Conservation (phyloP, 768 basidiomycete genomes). For the Leccinellum luteum region DNA sequence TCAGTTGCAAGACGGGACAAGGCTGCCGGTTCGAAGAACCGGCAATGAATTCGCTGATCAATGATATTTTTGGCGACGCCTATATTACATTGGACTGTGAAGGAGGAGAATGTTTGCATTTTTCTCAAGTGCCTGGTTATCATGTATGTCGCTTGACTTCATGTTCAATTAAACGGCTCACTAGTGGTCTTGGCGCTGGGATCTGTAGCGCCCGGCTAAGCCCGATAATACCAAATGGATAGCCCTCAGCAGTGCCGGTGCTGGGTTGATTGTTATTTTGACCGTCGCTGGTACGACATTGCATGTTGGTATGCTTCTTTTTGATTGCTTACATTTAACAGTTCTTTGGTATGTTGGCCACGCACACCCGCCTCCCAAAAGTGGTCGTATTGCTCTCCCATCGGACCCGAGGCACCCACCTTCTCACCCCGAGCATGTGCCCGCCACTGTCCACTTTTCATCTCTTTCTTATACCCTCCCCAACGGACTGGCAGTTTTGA, state of each 20-base stretch:
- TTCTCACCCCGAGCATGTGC: constrained; percentile 77
- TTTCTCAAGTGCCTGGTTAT: constrained; percentile 93
- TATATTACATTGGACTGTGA: constrained; percentile 86
- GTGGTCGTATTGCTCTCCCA: constrained; percentile 80
- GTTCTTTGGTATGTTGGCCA: constrained; percentile 93
- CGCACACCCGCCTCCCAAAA: constrained; percentile 42
- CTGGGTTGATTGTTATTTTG: constrained; percentile 69
- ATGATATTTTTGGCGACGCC: constrained; percentile 88
- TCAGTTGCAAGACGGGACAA: constrained; percentile 67
- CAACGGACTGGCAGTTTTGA: constrained; percentile 64
- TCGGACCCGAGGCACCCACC: constrained; percentile 65
- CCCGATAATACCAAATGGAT: constrained; percentile 83
- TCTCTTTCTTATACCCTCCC: constrained; percentile 75
- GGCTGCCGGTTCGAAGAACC: constrained; percentile 93
- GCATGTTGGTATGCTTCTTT: background rate
- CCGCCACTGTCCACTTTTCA: constrained; percentile 90
- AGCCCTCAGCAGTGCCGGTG: constrained; percentile 79
- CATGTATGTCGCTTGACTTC: constrained; percentile 38
- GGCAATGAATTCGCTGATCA: constrained; percentile 94
- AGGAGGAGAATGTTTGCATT: constrained; percentile 92
- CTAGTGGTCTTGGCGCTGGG: background rate
- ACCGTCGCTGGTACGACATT: constrained; percentile 51
- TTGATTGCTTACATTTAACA: constrained; percentile 22
- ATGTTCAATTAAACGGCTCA: background rate
- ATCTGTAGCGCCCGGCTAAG: constrained; percentile 62